These are phyloP conservation scores for Monilinia aucupariae DNA, from an alignment of 2,329 filamentous ascomycete genomes.

Conservation along the genomic window DNA sequence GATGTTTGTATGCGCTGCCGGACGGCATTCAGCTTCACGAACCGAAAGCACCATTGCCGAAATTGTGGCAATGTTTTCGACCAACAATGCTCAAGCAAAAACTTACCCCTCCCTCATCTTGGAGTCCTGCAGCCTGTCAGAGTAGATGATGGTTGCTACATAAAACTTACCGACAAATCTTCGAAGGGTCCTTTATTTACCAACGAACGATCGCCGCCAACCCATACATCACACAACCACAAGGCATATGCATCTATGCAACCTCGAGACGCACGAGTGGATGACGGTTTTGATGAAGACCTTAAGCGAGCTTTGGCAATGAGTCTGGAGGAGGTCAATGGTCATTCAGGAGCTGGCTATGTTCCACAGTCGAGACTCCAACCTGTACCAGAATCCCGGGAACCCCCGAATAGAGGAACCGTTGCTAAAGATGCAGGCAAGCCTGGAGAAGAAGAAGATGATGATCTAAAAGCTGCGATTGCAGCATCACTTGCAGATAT, in stretches of 20 bases:
- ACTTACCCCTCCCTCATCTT: conserved; percentile 80
- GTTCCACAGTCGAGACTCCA: conserved; percentile 56
- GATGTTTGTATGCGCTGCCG: conserved; percentile 98
- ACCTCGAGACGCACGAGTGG: conserved; percentile 79
- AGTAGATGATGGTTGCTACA: conserved; percentile 93
- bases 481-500: conserved; percentile 92
- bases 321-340: conserved; percentile 90
- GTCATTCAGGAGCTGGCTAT: conserved; percentile 64
- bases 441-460: conserved; percentile 77
- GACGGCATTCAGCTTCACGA: conserved; percentile 93
- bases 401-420: conserved; percentile 31
- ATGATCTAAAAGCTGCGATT: conserved; percentile 89
- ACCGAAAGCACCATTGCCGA: conserved; percentile 95
- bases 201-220: conserved; percentile 44
- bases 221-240: conserved; percentile 52
- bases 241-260: conserved; percentile 68
- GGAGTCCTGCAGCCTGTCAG: conserved; percentile 87
- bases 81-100: conserved; percentile 87
- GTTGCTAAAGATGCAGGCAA: conserved; percentile 38
- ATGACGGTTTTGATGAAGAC: conserved; percentile 91
- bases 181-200: conserved; percentile 39
- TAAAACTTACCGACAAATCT: conserved; percentile 78
- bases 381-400: conserved; percentile 25
- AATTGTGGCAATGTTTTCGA: conserved; percentile 99
- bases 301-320: conserved; percentile 89